Evolutionary conservation across 805 yeast genomes (phyloP).

Genomic region (Pichia membranifaciens): DNA sequence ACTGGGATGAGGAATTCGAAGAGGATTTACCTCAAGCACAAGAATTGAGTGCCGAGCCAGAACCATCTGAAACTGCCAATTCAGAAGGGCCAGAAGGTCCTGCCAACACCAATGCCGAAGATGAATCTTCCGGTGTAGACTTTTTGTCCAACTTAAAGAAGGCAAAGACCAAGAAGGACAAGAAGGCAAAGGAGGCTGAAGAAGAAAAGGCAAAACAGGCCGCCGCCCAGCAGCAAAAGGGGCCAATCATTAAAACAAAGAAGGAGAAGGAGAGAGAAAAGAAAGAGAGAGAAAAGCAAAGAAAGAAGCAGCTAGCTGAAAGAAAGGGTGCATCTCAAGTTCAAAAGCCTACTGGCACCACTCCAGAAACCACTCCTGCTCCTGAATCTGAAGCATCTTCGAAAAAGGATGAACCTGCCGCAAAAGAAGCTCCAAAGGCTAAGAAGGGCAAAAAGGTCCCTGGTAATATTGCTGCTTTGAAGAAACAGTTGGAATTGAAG

Average conservation of each 20-base stretch:
- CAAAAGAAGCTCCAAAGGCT: slow-evolving; percentile 26
- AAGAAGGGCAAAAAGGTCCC: slow-evolving; percentile 72
- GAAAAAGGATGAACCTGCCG: slow-evolving; percentile 27
- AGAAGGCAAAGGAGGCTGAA: slow-evolving; percentile 57
- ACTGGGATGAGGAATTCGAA: slow-evolving; percentile 75
- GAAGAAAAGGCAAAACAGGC: slow-evolving; percentile 29
- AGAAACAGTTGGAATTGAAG: slow-evolving; percentile 79
- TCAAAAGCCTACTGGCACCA: slow-evolving; percentile 11
- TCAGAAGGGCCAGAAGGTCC: slow-evolving; percentile 25
- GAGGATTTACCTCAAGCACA: slow-evolving; percentile 46
- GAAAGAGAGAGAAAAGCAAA: slow-evolving; percentile 86
- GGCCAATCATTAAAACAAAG: slow-evolving; percentile 77
- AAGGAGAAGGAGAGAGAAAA: slow-evolving; percentile 93
- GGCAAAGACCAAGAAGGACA: slow-evolving; percentile 72
- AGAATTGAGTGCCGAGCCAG: slow-evolving; percentile 38
- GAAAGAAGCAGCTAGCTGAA: slow-evolving; percentile 85
- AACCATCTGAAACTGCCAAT: slow-evolving; percentile 19
- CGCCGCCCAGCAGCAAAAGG: slow-evolving; percentile 29
- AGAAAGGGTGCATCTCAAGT: slow-evolving; percentile 60
- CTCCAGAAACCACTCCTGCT: slow-evolving; percentile 31
- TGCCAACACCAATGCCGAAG: slow-evolving; percentile 33
- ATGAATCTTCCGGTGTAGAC: slow-evolving; percentile 48
- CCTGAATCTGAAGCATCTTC: slow-evolving; percentile 38
- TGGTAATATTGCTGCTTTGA: slow-evolving; percentile 88
- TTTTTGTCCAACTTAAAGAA: slow-evolving; percentile 79